phyloP scores from a whole-genome alignment of 75 land plant species.

The Pinus albicaulis region DNA sequence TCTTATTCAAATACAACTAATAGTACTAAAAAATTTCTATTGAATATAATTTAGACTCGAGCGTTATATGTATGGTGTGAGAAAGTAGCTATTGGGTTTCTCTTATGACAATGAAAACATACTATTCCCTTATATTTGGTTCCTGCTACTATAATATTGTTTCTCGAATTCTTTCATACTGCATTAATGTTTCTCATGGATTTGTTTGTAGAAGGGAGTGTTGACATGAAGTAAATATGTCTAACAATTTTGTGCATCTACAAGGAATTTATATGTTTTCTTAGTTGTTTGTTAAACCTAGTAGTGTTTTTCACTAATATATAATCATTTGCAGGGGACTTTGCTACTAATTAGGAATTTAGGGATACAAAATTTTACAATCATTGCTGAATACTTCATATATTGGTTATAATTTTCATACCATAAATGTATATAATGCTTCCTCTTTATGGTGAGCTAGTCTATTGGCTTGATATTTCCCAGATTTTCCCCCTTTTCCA shows the following conservation, averaged over 20 bases:
- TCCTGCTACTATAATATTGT: constrained; percentile 54
- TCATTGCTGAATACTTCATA: background rate
- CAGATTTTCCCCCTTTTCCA: no score
- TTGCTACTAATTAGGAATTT: background rate
- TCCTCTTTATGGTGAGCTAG: no score
- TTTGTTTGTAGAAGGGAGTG: constrained; percentile 82
- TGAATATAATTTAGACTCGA: no score
- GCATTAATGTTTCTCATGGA: constrained; percentile 79
- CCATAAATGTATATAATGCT: no score
- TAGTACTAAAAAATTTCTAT: no score
- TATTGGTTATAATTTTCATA: background rate
- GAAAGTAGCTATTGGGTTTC: no score
- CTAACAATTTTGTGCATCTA: background rate
- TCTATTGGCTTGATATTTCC: no score
- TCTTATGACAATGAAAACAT: no score
- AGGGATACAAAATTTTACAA: background rate
- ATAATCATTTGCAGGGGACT: background rate
- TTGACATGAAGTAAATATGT: constrained; percentile 39
- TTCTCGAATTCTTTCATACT: constrained; percentile 66
- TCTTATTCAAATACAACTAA: no score
- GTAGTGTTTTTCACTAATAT: background rate
- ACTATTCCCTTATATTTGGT: no score
- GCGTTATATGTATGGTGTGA: no score
- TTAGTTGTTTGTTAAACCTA: background rate
- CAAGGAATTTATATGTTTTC: background rate